Conservation (phyloP, 805 yeast species). For the Wickerhamiella slavikovae region DNA sequence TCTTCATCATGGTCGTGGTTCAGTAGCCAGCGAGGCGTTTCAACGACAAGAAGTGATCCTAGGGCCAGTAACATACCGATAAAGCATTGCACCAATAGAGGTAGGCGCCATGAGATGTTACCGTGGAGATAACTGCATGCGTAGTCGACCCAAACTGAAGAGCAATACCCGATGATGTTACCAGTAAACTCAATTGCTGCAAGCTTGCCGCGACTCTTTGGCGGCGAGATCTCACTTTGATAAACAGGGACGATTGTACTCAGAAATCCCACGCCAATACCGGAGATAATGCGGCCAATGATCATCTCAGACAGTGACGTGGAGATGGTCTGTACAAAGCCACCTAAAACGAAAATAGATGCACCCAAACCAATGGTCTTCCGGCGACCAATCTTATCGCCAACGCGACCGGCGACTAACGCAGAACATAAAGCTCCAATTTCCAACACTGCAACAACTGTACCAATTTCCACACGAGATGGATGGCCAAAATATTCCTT, state of each 20-base stretch:
- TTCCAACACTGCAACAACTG: slow-evolving; percentile 75
- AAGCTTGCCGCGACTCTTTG: slow-evolving; percentile 63
- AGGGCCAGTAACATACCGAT: slow-evolving; percentile 46
- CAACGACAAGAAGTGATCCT: slow-evolving; percentile 67
- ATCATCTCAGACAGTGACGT: slow-evolving; percentile 33
- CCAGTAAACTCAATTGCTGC: slow-evolving; percentile 84
- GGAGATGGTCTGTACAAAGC: slow-evolving; percentile 47
- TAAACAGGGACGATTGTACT: slow-evolving; percentile 74
- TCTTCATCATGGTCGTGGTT: slow-evolving; percentile 63
- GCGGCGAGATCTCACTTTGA: slow-evolving; percentile 76
- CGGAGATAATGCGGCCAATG: slow-evolving; percentile 59
- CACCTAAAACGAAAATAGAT: slow-evolving; percentile 56
- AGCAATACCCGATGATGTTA: slow-evolving; percentile 59
- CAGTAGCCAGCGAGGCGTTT: slow-evolving; percentile 77
- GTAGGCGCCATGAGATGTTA: slow-evolving; percentile 56
- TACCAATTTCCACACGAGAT: slow-evolving; percentile 51
- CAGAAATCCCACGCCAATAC: slow-evolving; percentile 72
- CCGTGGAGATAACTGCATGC: slow-evolving; percentile 43
- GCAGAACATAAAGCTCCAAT: slow-evolving; percentile 73
- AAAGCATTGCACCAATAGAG: slow-evolving; percentile 53
- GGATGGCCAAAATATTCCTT: slow-evolving; percentile 54
- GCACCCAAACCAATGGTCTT: slow-evolving; percentile 68
- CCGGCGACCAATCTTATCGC: slow-evolving; percentile 64
- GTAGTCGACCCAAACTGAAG: slow-evolving; percentile 79
- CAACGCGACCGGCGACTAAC: slow-evolving; percentile 52